Base-by-base conservation (phyloP, 805 yeast species). In the Saccharomycopsis guyanensis region DNA sequence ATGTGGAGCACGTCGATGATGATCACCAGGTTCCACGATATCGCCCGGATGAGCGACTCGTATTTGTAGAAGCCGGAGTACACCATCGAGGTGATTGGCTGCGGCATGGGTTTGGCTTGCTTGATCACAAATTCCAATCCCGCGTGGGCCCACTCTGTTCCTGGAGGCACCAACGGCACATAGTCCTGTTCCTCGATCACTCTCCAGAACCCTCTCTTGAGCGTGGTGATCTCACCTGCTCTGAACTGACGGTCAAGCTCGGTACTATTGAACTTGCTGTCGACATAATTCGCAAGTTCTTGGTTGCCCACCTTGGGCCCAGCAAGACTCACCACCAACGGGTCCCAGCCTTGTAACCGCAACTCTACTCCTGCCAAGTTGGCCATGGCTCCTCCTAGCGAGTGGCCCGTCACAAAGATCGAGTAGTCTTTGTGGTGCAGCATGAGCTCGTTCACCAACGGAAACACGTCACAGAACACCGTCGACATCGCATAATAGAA, bases 351-450 rank as follows among this genome's bases (percentile, higher is more conserved):
- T 57, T 73, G 52, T 16, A 76, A 55, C 46, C 71, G 62, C 40
- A 80, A 66, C 55, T 84, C 93, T 19, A 78, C 66, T 0, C 83
- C 91, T 6, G 76, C 71, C 29, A 85, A 61, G 3, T 70, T 62
- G 1, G 88, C 81, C 43, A 82, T 59, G 0, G 89, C 88, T 4
- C 81, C 94, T 2, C 88, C 89, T 36, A 85, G 61, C 0, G 93
- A 85, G 61, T 86, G 95, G 0, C 94, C 94, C 1, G 79, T 66
- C 1, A 81, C 68, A 1, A 73, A 68, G 3, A 82, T 48, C 18
- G 66, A 58, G 57, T 78, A 81, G 20, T 68, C 70, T 0, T 78
- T 74, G 55, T 71, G 62, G 10, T 15, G 5, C 8, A 59, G 48
- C 18, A 64, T 58, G 16, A 71, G 55, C 1, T 54, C 50, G 12